Evolutionary conservation across 345 rosid genomes (phyloP), one percentile per base, ranked within the genome.

Genomic region (Eucalyptus marginata): DNA sequence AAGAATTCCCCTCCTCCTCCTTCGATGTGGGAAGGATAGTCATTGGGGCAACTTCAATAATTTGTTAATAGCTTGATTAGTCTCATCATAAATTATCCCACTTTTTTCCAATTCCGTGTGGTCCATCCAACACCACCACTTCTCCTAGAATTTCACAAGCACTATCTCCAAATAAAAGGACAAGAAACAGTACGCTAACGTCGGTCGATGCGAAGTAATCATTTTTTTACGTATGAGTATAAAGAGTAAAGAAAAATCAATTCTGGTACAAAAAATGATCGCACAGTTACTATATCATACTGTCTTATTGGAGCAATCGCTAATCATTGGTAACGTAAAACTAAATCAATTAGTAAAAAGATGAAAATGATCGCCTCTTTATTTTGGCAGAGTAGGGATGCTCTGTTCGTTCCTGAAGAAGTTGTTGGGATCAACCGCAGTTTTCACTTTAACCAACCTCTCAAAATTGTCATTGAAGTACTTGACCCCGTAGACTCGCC

Each of bases 321-420:
- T 59, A 59, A 12, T 59, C 68, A 27, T 59, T 29, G 5, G 7
- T 27, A 59, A 56, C 29, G 3, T 56, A 24, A 22, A 56, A 22
- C 62, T 10, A 56, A 56, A 56, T 56, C 29, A 24, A 24, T 10
- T 56, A 56, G 4, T 56, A 56, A 56, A 24, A 24, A 56, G 13
- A 56, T 10, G 62, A 24, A 56, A 56, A 56, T 90, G 44, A 43
- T 43, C 7, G 87, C 71, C 46, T 54, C 29, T 7, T 52, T 40
- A 54, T 15, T 54, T 86, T 51, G 89, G 68, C 46, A 51, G 79
- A 17, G 86, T 71, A 27, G 95, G 93, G 58, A 93, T 92, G 88
- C 93, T 91, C 89, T 93, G 94, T 86, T 94, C 93, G 43, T 93
- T 87, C 87, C 87, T 85, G 88, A 94, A 94, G 88, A 94, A 89